Conservation (phyloP, 148 eudicot genomes). For the Cornus kousa region DNA sequence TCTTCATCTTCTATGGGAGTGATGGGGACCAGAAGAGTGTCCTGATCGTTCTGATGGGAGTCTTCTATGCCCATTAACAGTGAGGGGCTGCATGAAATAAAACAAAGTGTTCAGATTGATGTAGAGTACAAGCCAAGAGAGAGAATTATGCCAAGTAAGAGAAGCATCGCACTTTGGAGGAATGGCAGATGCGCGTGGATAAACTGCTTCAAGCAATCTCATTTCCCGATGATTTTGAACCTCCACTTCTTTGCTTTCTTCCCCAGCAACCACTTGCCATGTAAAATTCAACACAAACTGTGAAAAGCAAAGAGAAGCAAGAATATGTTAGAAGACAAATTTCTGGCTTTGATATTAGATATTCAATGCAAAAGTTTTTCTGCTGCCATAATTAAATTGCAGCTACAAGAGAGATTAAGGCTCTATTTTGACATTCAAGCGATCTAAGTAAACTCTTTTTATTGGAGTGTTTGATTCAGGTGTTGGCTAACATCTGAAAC, state of each 20-base stretch:
- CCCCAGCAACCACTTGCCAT: conserved; percentile 82
- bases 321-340: neutral
- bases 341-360: neutral
- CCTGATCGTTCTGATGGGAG: conserved; percentile 32
- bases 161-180: conserved; percentile 59
- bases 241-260: conserved; percentile 65
- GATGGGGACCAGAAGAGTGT: conserved; percentile 52
- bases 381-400: neutral
- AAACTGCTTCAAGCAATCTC: conserved; percentile 77
- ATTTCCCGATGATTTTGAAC: conserved; percentile 55
- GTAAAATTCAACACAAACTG: conserved; percentile 56
- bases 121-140: neutral
- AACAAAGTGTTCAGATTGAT: neutral
- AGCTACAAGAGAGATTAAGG: too few relatives aligned
- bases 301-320: conserved; percentile 17
- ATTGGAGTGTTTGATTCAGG: too few relatives aligned
- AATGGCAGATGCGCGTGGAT: conserved; percentile 76
- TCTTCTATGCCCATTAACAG: conserved; percentile 28
- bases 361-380: neutral
- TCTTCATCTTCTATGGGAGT: conserved; percentile 87
- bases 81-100: conserved; percentile 51
- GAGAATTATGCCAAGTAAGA: neutral
- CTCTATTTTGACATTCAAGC: too few relatives aligned
- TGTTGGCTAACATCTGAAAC: too few relatives aligned
- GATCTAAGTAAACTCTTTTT: too few relatives aligned